A percentile compares a stretch with the other conserved stretches of the same genome.
Evolutionary conservation across 768 basidiomycete genomes (phyloP).

Genomic region (Amylocystis lapponica): DNA sequence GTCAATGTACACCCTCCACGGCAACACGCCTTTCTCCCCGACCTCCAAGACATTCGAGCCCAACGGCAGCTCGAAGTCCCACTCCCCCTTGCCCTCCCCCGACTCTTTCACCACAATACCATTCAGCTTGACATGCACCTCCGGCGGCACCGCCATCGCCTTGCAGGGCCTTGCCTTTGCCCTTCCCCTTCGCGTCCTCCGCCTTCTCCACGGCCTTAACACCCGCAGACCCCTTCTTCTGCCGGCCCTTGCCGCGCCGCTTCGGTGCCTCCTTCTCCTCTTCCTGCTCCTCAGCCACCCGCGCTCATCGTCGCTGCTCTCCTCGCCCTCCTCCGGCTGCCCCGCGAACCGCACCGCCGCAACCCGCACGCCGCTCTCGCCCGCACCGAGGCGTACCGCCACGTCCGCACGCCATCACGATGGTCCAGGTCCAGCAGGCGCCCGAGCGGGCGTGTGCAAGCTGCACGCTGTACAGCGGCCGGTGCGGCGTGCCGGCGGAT

Average conservation of each 20-base stretch:
- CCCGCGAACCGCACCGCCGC: slow-evolving; percentile 44
- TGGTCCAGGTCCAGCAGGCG: slow-evolving; percentile 56
- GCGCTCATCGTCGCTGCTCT: slow-evolving; percentile 23
- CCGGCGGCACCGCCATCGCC: slow-evolving; percentile 20
- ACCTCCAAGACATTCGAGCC: slow-evolving; percentile 67
- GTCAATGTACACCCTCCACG: slow-evolving; percentile 64
- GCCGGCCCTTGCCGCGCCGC: slow-evolving; percentile 11
- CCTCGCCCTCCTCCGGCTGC: slow-evolving; percentile 42
- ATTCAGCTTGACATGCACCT: slow-evolving; percentile 61
- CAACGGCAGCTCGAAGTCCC: slow-evolving; percentile 54
- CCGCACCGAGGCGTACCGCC: slow-evolving; percentile 58
- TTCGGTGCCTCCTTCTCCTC: slow-evolving; percentile 18
- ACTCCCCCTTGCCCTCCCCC: slow-evolving; percentile 42
- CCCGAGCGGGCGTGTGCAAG: slow-evolving; percentile 51
- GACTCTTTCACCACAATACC: slow-evolving; percentile 40
- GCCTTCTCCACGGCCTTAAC: slow-evolving; percentile 1
- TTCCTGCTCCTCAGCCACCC: slow-evolving; percentile 11
- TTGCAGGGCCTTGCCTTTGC: slow-evolving; percentile 14
- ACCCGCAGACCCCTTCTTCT: slow-evolving; percentile 13
- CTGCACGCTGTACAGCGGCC: slow-evolving; percentile 41
- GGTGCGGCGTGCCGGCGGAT: slow-evolving; percentile 4
- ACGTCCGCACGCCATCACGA: slow-evolving; percentile 66
- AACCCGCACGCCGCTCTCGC: slow-evolving; percentile 53
- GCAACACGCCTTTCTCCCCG: slow-evolving; percentile 61
- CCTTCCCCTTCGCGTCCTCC: slow-evolving; percentile 13